A percentile compares a stretch with the other conserved stretches of the same genome.
These are phyloP conservation scores for Alloteropsis semialata DNA, from an alignment of 176 grass and related monocot species.

Conservation along the genomic window DNA sequence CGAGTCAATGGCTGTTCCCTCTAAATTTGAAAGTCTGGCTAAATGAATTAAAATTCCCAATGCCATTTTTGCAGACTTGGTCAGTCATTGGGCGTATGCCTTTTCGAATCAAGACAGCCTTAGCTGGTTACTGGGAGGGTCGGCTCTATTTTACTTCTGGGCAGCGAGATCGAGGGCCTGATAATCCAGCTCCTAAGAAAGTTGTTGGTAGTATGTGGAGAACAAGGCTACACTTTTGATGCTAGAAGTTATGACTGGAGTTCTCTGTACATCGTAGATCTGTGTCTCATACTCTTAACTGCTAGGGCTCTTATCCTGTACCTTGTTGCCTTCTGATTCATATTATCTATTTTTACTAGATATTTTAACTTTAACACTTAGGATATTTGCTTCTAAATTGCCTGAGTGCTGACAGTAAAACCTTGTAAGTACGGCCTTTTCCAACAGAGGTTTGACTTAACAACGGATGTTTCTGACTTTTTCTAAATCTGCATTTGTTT, in stretches of 20 bases:
- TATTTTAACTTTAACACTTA: not conserved
- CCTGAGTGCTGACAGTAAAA: not conserved
- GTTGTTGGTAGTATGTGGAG: slow-evolving; percentile 79
- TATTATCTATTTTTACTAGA: not conserved
- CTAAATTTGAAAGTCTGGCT: not conserved
- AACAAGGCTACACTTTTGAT: slow-evolving; percentile 50
- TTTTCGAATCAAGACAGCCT: slow-evolving; percentile 76
- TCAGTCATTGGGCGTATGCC: slow-evolving; percentile 76
- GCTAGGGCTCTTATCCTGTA: slow-evolving; percentile 15
- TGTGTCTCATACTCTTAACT: not conserved
- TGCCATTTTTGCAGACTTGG: slow-evolving; percentile 55
- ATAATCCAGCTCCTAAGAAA: slow-evolving; percentile 73
- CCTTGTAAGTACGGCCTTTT: not conserved
- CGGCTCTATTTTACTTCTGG: slow-evolving; percentile 94
- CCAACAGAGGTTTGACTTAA: not conserved
- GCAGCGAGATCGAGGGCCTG: slow-evolving; percentile 68
- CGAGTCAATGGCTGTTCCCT: not conserved
- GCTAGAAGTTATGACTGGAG: not conserved
- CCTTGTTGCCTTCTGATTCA: slow-evolving; percentile 11
- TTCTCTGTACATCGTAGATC: not conserved
- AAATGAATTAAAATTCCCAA: not conserved
- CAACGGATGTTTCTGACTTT: not conserved
- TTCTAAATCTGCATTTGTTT: not conserved
- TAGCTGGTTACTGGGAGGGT: slow-evolving; percentile 72
- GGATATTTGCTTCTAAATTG: too few species aligned